Conservation (phyloP, 805 yeast species). For the Clavispora phyllophila region DNA sequence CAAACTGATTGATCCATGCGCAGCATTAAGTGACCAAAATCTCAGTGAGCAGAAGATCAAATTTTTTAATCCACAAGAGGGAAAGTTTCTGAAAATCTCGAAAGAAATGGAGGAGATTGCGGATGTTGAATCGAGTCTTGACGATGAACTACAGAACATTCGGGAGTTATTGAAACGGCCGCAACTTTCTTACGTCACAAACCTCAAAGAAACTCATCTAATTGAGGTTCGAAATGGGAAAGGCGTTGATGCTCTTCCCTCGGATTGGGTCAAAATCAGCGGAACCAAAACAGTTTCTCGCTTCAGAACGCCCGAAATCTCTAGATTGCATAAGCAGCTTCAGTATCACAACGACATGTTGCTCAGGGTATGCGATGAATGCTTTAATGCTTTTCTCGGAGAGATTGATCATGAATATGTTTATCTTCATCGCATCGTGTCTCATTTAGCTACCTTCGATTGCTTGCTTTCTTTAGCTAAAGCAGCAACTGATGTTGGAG, state of each 20-base stretch:
- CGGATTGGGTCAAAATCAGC: conserved; percentile 71
- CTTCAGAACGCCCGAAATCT: conserved; percentile 60
- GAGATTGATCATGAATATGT: conserved; percentile 28
- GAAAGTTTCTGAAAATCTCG: conserved; percentile 35
- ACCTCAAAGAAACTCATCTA: conserved; percentile 63
- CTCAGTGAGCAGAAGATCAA: conserved; percentile 38
- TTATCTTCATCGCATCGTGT: conserved; percentile 19
- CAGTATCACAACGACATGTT: conserved; percentile 59
- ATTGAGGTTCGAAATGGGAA: conserved; percentile 66
- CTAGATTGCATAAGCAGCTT: conserved; percentile 45
- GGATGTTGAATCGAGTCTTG: conserved; percentile 42
- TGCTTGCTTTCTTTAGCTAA: conserved; percentile 13
- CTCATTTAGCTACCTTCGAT: conserved; percentile 12
- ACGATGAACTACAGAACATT: conserved; percentile 47
- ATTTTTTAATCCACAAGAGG: conserved; percentile 36
- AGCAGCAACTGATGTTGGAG: conserved; percentile 3
- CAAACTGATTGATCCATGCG: conserved; percentile 47
- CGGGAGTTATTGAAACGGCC: conserved; percentile 50
- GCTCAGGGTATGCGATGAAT: conserved; percentile 40
- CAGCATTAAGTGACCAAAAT: conserved; percentile 47
- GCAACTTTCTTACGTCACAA: conserved; percentile 48
- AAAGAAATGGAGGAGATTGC: conserved; percentile 35
- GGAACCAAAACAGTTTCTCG: conserved; percentile 67
- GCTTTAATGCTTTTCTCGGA: conserved; percentile 39
- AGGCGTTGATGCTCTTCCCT: conserved; percentile 55